Base-by-base conservation (phyloP, 495 filamentous ascomycete genomes). In the Pseudevernia furfuracea region DNA sequence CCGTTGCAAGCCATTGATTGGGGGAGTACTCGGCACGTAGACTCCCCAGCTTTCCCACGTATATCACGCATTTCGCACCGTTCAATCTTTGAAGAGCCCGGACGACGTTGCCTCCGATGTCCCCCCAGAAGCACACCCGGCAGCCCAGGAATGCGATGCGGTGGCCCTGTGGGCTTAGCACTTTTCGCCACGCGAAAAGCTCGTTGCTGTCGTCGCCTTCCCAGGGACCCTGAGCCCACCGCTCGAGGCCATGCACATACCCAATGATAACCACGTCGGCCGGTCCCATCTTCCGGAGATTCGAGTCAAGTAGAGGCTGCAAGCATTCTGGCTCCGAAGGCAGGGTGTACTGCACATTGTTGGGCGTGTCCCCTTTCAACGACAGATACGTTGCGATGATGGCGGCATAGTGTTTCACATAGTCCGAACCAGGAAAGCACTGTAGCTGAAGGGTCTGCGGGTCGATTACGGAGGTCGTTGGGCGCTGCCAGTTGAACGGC, bases 401-500 rank as follows among this genome's bases (percentile, higher is more conserved):
- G 3, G 62, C 66, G 39, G 68, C 68, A 30, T 70, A 70, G 36
- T 70, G 68, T 55, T 66, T 36, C 11, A 70, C 59, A 30, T 70
- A 60, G 41, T 68, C 67, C 23, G 19, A 30, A 7, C 68, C 66
- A 23, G 68, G 68, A 56, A 67, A 69, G 61, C 30, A 46, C 39
- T 68, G 39, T 23, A 69, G 39, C 19, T 65, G 61, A 21, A 69
- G 66, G 21, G 56, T 64, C 7, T 59, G 28, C n/a, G 14, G 25
- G 58, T 36, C 57, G 39, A 61, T 5, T 23, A 62, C 30, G 6
- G 67, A 56, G 36, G 48, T 58, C 28, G 68, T 68, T 48, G 68
- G 68, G 11, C 68, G 68, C 67, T 70, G 67, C 68, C 68, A 68
- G 62, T 70, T 68, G 62, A 70, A 70, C 19, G 61, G 66, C 34